Conservation (phyloP, 768 basidiomycete species). For the Ramaria sp. region DNA sequence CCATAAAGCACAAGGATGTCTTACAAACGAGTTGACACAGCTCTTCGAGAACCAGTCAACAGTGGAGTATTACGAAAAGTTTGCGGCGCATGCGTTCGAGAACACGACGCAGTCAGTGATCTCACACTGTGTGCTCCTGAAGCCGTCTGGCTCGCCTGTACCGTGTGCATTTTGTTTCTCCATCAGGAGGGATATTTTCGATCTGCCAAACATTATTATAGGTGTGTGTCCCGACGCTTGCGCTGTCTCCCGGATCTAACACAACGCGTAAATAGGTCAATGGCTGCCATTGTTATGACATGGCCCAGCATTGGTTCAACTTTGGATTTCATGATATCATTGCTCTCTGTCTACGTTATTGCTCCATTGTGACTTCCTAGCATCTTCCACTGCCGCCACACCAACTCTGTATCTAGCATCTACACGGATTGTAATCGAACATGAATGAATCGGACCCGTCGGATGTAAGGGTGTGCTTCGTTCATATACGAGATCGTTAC, state of each 20-base stretch:
- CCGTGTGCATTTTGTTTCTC: conserved; percentile 95
- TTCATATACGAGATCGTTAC: neutral
- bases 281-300: conserved; percentile 71
- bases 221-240: conserved; percentile 33
- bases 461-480: neutral
- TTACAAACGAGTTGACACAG: conserved; percentile 27
- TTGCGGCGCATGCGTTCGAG: conserved; percentile 94
- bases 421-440: conserved; percentile 1
- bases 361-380: neutral
- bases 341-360: neutral
- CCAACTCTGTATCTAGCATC: neutral
- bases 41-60: conserved; percentile 93
- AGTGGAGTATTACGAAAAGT: conserved; percentile 95
- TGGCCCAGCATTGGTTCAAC: neutral
- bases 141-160: conserved; percentile 73
- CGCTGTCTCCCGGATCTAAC: neutral
- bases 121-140: conserved; percentile 82
- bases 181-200: conserved; percentile 86
- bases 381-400: neutral
- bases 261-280: conserved; percentile 43
- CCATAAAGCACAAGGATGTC: neutral
- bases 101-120: conserved; percentile 94
- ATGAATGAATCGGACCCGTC: neutral
- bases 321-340: neutral
- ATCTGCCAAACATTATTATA: conserved; percentile 81